phyloP scores from a whole-genome alignment of 768 basidiomycete genomes.

The Agaricus subrufescens region DNA sequence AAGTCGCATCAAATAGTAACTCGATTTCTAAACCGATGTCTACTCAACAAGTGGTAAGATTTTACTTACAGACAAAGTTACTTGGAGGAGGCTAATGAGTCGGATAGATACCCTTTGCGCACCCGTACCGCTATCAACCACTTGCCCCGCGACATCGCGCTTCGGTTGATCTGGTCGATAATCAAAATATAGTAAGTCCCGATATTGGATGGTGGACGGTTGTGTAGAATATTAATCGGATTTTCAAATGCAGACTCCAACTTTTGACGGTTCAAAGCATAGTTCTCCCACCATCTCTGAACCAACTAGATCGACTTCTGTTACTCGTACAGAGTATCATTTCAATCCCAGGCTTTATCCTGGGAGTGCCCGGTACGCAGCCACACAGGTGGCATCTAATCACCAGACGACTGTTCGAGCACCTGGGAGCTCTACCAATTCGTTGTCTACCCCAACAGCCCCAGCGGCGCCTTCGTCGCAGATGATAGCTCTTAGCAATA shows the following conservation, averaged over 20 bases:
- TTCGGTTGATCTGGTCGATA: conserved; percentile 1
- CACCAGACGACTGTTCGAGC: neutral
- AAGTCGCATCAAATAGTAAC: neutral
- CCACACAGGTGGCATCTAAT: neutral
- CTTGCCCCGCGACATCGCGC: conserved; percentile 2
- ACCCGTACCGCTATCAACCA: neutral
- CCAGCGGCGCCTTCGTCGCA: neutral
- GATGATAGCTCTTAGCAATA: neutral
- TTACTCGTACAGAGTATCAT: neutral
- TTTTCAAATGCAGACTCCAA: neutral
- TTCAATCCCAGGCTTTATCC: conserved; percentile 9
- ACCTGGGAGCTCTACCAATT: neutral
- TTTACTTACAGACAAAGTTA: neutral
- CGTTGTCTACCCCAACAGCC: neutral
- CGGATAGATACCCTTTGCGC: conserved; percentile 2
- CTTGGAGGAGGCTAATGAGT: neutral
- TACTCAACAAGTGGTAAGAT: conserved; percentile 1
- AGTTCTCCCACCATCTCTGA: neutral
- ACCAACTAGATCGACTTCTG: neutral
- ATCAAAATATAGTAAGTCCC: neutral
- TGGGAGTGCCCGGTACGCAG: conserved; percentile 4
- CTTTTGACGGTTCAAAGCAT: neutral
- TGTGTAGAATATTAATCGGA: neutral
- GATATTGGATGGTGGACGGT: no score
- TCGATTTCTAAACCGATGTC: neutral